Evolutionary conservation across 2,329 filamentous ascomycete species (phyloP).

Genomic region (Neonectria ditissima): DNA sequence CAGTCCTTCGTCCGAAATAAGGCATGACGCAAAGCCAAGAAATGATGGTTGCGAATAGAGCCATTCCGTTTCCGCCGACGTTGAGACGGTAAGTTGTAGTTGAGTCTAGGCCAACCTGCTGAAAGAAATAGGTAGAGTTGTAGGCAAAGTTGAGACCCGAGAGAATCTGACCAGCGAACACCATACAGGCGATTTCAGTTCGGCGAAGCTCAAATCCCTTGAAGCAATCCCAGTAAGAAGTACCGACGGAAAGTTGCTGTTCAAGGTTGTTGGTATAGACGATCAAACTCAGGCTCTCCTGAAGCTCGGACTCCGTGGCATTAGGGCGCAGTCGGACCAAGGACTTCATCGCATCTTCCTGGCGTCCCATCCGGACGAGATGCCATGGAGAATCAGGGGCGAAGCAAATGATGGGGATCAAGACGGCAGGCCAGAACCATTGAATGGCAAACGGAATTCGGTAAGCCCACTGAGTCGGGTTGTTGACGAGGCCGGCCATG

Average conservation of each 20-base stretch:
- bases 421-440: constrained; percentile 60
- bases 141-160: constrained; percentile 53
- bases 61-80: constrained; percentile 55
- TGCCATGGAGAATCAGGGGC: constrained; percentile 62
- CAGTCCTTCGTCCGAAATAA: constrained; percentile 57
- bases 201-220: constrained; percentile 54
- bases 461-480: constrained; percentile 57
- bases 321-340: constrained; percentile 47
- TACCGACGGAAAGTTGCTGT: constrained; percentile 50
- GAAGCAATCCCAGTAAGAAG: constrained; percentile 59
- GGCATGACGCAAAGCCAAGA: constrained; percentile 58
- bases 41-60: constrained; percentile 56
- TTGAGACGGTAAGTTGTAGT: constrained; percentile 50
- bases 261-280: constrained; percentile 57
- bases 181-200: constrained; percentile 52
- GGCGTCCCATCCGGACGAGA: constrained; percentile 51
- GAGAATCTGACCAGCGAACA: constrained; percentile 52
- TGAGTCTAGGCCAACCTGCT: constrained; percentile 50
- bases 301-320: constrained; percentile 46
- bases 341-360: constrained; percentile 50
- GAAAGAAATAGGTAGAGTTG: constrained; percentile 57
- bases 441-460: constrained; percentile 61
- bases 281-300: constrained; percentile 55
- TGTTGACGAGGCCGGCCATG: constrained; percentile 42
- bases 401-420: constrained; percentile 54